A percentile compares a stretch with the other conserved stretches of the same genome.
Evolutionary conservation across 2,329 filamentous ascomycete genomes (phyloP).

Genomic region (Fusarium tricinctum): DNA sequence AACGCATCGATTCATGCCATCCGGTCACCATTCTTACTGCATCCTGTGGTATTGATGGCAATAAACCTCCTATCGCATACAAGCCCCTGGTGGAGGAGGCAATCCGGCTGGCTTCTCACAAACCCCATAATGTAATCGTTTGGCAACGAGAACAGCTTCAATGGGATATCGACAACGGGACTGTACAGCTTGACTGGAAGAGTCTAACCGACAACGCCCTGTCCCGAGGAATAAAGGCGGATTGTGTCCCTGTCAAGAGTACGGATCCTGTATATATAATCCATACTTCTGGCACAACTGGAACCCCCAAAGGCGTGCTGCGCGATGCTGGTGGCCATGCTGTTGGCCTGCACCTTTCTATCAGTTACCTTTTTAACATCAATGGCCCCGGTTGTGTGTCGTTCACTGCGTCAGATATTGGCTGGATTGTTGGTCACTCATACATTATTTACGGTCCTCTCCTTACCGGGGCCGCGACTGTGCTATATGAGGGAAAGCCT

Average conservation of each 20-base stretch:
- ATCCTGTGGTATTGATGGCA: slow-evolving; percentile 91
- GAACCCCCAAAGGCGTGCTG: slow-evolving; percentile 84
- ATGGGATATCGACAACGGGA: slow-evolving; percentile 79
- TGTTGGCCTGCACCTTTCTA: slow-evolving; percentile 85
- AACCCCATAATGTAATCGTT: slow-evolving; percentile 79
- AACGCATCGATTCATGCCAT: slow-evolving; percentile 86
- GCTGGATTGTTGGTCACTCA: slow-evolving; percentile 79
- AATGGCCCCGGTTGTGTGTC: slow-evolving; percentile 84
- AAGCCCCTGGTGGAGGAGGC: slow-evolving; percentile 82
- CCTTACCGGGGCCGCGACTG: slow-evolving; percentile 84
- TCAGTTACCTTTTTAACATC: slow-evolving; percentile 86
- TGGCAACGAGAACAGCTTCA: slow-evolving; percentile 85
- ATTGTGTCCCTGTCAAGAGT: slow-evolving; percentile 82
- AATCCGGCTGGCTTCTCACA: slow-evolving; percentile 74
- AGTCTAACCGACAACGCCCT: slow-evolving; percentile 78
- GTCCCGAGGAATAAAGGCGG: slow-evolving; percentile 76
- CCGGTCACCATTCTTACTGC: slow-evolving; percentile 86
- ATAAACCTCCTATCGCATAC: slow-evolving; percentile 84
- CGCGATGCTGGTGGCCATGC: slow-evolving; percentile 89
- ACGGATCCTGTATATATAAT: slow-evolving; percentile 90
- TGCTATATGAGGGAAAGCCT: slow-evolving; percentile 95
- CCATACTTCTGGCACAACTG: slow-evolving; percentile 88
- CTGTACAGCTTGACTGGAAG: slow-evolving; percentile 85
- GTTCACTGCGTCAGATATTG: slow-evolving; percentile 85
- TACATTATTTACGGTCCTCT: slow-evolving; percentile 94